Evolutionary conservation across 2,329 filamentous ascomycete species (phyloP).

Genomic region (Fusarium floridanum): DNA sequence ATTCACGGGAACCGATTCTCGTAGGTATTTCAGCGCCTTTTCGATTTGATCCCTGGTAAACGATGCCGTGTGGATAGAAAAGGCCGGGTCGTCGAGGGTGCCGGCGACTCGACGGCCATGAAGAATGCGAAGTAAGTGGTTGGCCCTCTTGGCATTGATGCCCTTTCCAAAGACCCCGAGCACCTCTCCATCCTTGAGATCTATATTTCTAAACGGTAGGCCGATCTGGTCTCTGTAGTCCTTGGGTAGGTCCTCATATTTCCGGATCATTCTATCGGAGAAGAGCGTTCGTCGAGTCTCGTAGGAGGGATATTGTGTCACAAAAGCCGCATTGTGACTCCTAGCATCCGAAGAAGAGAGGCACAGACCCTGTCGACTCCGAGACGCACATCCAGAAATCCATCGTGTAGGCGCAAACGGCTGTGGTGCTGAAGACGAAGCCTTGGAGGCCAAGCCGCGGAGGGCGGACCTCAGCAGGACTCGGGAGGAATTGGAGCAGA

Average conservation of each 20-base stretch:
- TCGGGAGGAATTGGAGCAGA: slow-evolving; percentile 48
- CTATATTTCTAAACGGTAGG: slow-evolving; percentile 63
- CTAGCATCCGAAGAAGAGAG: slow-evolving; percentile 18
- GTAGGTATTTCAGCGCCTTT: slow-evolving; percentile 67
- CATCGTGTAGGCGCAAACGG: slow-evolving; percentile 42
- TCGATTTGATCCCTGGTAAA: slow-evolving; percentile 59
- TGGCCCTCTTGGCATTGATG: slow-evolving; percentile 60
- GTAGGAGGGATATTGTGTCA: slow-evolving; percentile 29
- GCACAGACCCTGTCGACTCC: slow-evolving; percentile 10
- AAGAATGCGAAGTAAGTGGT: slow-evolving; percentile 68
- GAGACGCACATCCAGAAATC: slow-evolving; percentile 35
- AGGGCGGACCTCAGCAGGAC: slow-evolving; percentile 48
- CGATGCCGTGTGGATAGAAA: slow-evolving; percentile 60
- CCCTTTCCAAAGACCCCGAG: slow-evolving; percentile 63
- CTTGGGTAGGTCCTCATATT: slow-evolving; percentile 69
- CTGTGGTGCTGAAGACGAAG: slow-evolving; percentile 27
- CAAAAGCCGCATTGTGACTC: slow-evolving; percentile 25
- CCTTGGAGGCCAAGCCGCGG: slow-evolving; percentile 41
- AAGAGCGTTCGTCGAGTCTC: slow-evolving; percentile 52
- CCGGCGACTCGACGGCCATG: slow-evolving; percentile 75
- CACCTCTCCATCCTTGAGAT: slow-evolving; percentile 64
- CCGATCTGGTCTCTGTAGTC: slow-evolving; percentile 69
- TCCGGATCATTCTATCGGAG: slow-evolving; percentile 57
- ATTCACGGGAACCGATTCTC: slow-evolving; percentile 67
- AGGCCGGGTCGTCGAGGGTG: slow-evolving; percentile 70